Conservation (phyloP, 345 rosid species). For the Camelina sativa region DNA sequence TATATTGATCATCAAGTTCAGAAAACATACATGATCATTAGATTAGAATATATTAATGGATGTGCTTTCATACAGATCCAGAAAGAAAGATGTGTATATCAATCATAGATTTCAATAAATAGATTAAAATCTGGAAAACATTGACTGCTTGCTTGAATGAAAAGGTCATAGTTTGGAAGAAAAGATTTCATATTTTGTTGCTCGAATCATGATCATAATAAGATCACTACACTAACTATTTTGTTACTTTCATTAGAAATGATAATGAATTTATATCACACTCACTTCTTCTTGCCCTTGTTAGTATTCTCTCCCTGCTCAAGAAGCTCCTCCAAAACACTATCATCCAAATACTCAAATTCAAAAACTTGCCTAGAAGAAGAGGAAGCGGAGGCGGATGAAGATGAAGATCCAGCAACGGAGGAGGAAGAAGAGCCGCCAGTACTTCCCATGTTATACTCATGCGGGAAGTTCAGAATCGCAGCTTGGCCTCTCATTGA, state of each 20-base stretch:
- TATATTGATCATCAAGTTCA: too few species aligned
- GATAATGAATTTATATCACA: slow-evolving; percentile 10
- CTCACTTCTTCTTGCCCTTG: slow-evolving; percentile 37
- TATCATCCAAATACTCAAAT: slow-evolving; percentile 77
- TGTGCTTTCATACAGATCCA: too few species aligned
- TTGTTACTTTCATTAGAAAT: slow-evolving; percentile 10
- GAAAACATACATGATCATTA: too few species aligned
- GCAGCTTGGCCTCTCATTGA: slow-evolving; percentile 86
- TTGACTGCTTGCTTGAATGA: too few species aligned
- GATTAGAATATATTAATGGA: too few species aligned
- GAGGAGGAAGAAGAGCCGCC: slow-evolving; percentile 32
- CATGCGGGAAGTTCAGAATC: slow-evolving; percentile 74
- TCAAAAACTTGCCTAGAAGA: slow-evolving; percentile 70
- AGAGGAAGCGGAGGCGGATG: slow-evolving; percentile 44
- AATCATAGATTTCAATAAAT: too few species aligned
- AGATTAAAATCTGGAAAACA: too few species aligned
- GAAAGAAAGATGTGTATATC: too few species aligned
- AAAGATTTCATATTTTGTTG: too few species aligned
- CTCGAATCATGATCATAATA: slow-evolving; percentile 6
- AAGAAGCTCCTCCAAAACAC: slow-evolving; percentile 79
- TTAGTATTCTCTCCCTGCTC: slow-evolving; percentile 59
- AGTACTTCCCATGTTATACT: slow-evolving; percentile 57
- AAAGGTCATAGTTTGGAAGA: too few species aligned
- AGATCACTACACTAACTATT: background rate
- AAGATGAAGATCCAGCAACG: slow-evolving; percentile 33